Evolutionary conservation across 306 rosid genomes (phyloP).

Genomic region (Comarum palustre): DNA sequence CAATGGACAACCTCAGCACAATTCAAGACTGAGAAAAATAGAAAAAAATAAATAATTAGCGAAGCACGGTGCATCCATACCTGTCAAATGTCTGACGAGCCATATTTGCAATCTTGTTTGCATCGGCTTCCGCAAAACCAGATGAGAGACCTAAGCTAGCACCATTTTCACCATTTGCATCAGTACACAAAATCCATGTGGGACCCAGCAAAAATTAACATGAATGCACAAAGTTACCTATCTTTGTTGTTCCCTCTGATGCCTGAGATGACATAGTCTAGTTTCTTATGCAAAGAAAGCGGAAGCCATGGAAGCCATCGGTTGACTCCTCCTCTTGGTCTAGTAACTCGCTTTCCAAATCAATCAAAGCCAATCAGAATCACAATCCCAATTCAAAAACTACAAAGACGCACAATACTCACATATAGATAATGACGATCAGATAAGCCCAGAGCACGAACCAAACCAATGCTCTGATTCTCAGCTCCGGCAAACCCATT

Average conservation of each 20-base stretch:
- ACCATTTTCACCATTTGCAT: slow-evolving; percentile 14
- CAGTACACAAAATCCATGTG: slow-evolving; percentile 2
- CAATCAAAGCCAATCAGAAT: neutral
- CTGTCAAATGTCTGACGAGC: slow-evolving; percentile 60
- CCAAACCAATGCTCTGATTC: slow-evolving; percentile 79
- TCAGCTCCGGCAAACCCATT: slow-evolving; percentile 90
- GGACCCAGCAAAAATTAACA: neutral
- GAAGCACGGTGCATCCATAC: slow-evolving; percentile 35
- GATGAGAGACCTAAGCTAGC: slow-evolving; percentile 50
- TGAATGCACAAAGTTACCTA: slow-evolving; percentile 34
- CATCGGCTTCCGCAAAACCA: slow-evolving; percentile 73
- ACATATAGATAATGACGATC: slow-evolving; percentile 54
- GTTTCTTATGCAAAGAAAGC: slow-evolving; percentile 58
- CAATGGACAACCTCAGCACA: slow-evolving; percentile 4
- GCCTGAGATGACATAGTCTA: slow-evolving; percentile 37
- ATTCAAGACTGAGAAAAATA: neutral
- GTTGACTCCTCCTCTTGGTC: slow-evolving; percentile 83
- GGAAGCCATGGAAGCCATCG: slow-evolving; percentile 89
- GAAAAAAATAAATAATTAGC: neutral
- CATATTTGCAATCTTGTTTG: slow-evolving; percentile 57
- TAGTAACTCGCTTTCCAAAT: slow-evolving; percentile 57
- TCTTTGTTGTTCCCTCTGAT: slow-evolving; percentile 31
- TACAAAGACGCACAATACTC: slow-evolving; percentile 19
- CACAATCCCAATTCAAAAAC: neutral
- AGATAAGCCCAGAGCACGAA: slow-evolving; percentile 80